Evolutionary conservation across 352 stramenopile species (phyloP).

Genomic region (Globisporangium cystogenes): DNA sequence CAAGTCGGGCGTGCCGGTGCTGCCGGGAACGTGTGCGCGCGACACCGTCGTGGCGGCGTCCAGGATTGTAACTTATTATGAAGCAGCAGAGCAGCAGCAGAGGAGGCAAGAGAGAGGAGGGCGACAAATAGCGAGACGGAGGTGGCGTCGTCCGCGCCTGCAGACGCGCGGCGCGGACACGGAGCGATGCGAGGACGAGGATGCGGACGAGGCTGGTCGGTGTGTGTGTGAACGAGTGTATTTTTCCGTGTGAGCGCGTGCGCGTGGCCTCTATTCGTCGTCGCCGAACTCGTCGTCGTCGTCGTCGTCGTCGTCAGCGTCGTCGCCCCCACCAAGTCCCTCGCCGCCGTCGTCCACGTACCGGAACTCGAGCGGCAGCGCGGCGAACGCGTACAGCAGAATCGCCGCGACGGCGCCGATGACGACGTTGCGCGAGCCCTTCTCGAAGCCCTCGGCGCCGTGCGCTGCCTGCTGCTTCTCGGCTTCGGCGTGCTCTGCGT

Average conservation of each 20-base stretch:
- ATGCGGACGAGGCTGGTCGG: not conserved
- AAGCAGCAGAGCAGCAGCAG: not conserved
- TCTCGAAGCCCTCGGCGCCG: slow-evolving; percentile 43
- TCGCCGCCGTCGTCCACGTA: slow-evolving; percentile 35
- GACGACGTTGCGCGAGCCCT: slow-evolving; percentile 76
- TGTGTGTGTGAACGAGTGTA: slow-evolving; percentile 1
- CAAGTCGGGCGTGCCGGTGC: not conserved
- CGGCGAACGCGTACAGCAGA: slow-evolving; percentile 65
- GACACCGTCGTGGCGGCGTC: too few relatives aligned
- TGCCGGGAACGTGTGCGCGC: too few relatives aligned
- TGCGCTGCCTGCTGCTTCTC: slow-evolving; percentile 16
- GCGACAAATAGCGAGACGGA: not conserved
- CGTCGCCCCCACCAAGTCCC: slow-evolving; percentile 22
- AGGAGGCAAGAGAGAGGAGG: not conserved
- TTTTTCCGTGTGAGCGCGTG: slow-evolving; percentile 13
- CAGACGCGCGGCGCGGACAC: not conserved
- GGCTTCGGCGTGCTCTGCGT: slow-evolving; percentile 20
- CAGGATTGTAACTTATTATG: slow-evolving; percentile 13
- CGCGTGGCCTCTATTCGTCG: slow-evolving; percentile 20
- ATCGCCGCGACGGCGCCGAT: slow-evolving; percentile 67
- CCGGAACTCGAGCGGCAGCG: slow-evolving; percentile 52
- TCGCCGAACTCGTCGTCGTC: slow-evolving; percentile 33
- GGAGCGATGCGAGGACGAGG: not conserved
- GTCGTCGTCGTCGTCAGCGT: slow-evolving; percentile 24
- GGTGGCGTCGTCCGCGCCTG: not conserved